Base-by-base conservation (phyloP, 129 eudicot species). In the Pseudognaphalium luteoalbum region DNA sequence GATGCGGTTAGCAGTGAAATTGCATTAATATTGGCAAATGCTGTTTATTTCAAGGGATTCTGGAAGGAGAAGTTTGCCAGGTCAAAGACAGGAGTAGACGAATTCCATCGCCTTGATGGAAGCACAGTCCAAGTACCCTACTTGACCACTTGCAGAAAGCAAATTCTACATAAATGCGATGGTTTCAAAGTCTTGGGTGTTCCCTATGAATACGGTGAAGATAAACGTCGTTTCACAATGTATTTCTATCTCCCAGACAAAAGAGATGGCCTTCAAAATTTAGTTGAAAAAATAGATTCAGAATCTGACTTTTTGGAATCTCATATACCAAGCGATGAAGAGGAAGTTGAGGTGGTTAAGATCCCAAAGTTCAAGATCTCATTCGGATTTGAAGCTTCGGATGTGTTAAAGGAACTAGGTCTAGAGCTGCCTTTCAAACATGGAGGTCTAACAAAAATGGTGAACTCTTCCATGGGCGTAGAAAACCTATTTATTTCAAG, bases 41-140 rank as follows among this genome's bases (percentile, higher is more conserved):
- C 78, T 25, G 4, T 63, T 33, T 62, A 62, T 54, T 74, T 74
- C 19, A 62, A 74, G 42, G 71, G 78, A 74, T 62, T 22, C 20
- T 74, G 78, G 78, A 44, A 1, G 1, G 34, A 42, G 7, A 74
- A 62, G 30, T 74, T 74, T 41, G 71, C 62, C 20, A 44, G 1
- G 30, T 62, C 71, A 17, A 28, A 6, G 71, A 74, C 71, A 42
- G 30, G 35, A 62, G 32, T 30, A 41, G 9, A 20, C 4, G 28
- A 74, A 6, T 74, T 74, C 5, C 78, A 74, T 15, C 78, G 44
- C 15, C 78, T 59, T 0, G 58, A 74, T 17, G 70, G 78, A 1
- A 59, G 8, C 69, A 74, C 63, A 61, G 47, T 42, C 8, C 69
- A 25, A 61, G 78, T 74, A 15, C 70, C 78, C 0, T 74, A 39